These are phyloP conservation scores for Nepenthes mirabilis DNA, from an alignment of 148 eudicot genomes.

Conservation along the genomic window DNA sequence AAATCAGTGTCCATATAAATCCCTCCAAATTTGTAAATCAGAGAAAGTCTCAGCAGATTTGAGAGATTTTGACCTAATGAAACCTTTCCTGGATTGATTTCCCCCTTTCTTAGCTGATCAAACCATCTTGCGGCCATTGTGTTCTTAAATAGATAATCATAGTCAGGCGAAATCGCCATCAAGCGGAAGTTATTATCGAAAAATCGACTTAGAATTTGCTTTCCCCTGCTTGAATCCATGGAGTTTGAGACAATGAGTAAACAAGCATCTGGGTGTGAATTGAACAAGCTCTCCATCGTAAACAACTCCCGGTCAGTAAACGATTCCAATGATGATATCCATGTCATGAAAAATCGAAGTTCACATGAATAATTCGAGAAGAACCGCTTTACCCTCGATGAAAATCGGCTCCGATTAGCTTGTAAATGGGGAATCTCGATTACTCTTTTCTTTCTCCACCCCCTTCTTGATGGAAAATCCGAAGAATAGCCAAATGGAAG, in stretches of 20 bases:
- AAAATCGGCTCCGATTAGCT: conserved; percentile 16
- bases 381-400: conserved; percentile 33
- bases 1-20: conserved; percentile 76
- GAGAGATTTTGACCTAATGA: conserved; percentile 80
- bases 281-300: conserved; percentile 54
- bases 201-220: conserved; percentile 39
- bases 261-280: conserved; percentile 54
- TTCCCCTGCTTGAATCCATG: conserved; percentile 42
- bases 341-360: conserved; percentile 68
- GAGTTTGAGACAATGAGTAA: conserved; percentile 55
- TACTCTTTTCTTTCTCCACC: not conserved
- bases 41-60: conserved; percentile 57
- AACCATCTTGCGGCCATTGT: conserved; percentile 55
- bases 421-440: conserved; percentile 8
- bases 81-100: conserved; percentile 39
- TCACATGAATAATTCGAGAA: conserved; percentile 30
- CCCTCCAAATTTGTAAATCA: conserved; percentile 74
- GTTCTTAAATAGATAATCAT: conserved; percentile 37
- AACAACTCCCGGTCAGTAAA: conserved; percentile 51
- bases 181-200: conserved; percentile 25
- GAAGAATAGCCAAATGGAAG: too few species aligned
- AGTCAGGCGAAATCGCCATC: conserved; percentile 55
- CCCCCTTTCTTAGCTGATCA: conserved; percentile 31
- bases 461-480: not conserved
- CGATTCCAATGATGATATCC: conserved; percentile 57